A percentile compares a stretch with the other conserved stretches of the same genome.
phyloP scores from a whole-genome alignment of 2,329 filamentous ascomycete species.

The Zalaria sp. region DNA sequence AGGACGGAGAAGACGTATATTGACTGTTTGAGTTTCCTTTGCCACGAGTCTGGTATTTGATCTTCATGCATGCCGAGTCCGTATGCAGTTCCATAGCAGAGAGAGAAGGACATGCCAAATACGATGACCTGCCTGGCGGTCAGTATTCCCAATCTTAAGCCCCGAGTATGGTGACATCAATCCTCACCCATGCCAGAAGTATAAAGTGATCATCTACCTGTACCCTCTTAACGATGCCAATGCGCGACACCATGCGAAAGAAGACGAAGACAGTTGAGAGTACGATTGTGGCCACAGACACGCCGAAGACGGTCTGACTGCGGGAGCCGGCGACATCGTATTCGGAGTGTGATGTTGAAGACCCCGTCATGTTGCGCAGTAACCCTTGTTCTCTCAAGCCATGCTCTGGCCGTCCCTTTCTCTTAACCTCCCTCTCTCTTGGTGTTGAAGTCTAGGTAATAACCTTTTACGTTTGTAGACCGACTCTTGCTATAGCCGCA shows the following conservation, averaged over 20 bases:
- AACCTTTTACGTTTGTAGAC: not conserved
- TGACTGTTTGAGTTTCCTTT: conserved; percentile 38
- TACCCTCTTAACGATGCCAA: conserved; percentile 56
- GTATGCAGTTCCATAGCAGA: conserved; percentile 44
- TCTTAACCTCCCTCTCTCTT: conserved; percentile 4
- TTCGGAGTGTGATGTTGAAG: not conserved
- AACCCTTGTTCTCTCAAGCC: conserved; percentile 1
- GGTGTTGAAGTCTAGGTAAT: not conserved
- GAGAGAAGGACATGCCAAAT: conserved; percentile 3
- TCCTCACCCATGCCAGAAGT: conserved; percentile 55
- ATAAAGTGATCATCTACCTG: conserved; percentile 73
- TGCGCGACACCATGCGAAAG: conserved; percentile 58
- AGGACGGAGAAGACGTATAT: conserved; percentile 48
- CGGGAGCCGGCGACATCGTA: conserved; percentile 7
- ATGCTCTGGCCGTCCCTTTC: not conserved
- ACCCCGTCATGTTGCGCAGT: not conserved
- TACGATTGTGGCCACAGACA: conserved; percentile 54
- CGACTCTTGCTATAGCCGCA: not conserved
- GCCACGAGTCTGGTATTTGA: conserved; percentile 40
- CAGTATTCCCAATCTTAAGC: not conserved
- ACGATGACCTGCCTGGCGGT: conserved; percentile 3
- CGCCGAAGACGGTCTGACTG: conserved; percentile 45
- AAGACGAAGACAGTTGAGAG: conserved; percentile 62
- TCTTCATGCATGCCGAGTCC: conserved; percentile 56
- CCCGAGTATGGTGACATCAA: not conserved